Base-by-base conservation (phyloP, 805 yeast species). In the Nakazawaea ishiwadae region DNA sequence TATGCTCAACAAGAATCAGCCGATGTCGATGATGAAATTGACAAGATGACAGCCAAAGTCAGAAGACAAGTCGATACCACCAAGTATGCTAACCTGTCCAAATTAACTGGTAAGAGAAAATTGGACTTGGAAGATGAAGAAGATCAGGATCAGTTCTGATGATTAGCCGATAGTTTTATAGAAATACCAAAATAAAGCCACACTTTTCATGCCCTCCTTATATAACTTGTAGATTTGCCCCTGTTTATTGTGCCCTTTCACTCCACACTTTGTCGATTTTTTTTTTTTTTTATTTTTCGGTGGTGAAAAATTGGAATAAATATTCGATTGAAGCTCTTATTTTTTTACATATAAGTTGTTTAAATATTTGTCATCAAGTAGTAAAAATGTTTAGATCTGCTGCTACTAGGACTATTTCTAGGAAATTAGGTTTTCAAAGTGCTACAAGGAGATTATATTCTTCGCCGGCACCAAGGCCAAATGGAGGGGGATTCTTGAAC, bases 1-100 rank as follows among this genome's bases (percentile, higher is more conserved):
- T 90, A 75, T 55, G 99, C 98, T 12, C 83, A 87, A 55, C 77
- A 75, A 46, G 96, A 83, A 40, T 76, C 90, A 24, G 82, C 71
- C 31, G 78, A 86, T 59, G 96, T 87, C 11, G 97, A 93, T 61
- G 91, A 77, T 39, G 96, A 90, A 62, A 89, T 91, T 50, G 89
- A 81, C 29, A 79, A 81, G 59, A 85, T 93, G 96, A 90, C 96
- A 10, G 74, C 72, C 51, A 89, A 84, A 68, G 95, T 88, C 27
- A 74, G 73, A 58, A 79, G 74, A 51, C 98, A 91, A 66, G 87
- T 81, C 12, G 83, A 79, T n/a, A 73, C 84, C 4, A 78, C 83
- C 47, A 82, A 85, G 53, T 63, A 83, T 53, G 84, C 90, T 3
- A 84, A 86, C 7, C 62, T 79, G n/a, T 71, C 71, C 33, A 76